phyloP scores from a whole-genome alignment of 2,329 filamentous ascomycete genomes.

The Curvularia lunata region DNA sequence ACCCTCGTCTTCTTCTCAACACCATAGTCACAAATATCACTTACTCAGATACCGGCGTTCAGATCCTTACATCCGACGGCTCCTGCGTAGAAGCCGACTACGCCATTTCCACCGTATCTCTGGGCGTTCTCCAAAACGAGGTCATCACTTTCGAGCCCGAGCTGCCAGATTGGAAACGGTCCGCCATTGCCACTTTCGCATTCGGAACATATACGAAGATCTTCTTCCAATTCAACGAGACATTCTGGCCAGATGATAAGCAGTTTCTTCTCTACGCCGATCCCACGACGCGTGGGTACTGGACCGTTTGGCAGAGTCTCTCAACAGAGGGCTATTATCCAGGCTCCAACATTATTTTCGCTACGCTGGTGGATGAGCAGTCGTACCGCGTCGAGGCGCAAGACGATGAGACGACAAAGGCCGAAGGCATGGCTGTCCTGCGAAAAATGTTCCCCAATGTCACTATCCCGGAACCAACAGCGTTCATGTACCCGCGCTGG shows the following conservation, averaged over 20 bases:
- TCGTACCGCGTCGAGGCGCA: slow-evolving; percentile 66
- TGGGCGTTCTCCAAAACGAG: slow-evolving; percentile 71
- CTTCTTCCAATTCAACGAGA: slow-evolving; percentile 71
- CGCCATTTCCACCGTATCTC: slow-evolving; percentile 70
- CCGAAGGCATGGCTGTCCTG: slow-evolving; percentile 64
- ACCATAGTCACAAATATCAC: slow-evolving; percentile 63
- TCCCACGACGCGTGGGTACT: slow-evolving; percentile 58
- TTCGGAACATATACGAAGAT: slow-evolving; percentile 79
- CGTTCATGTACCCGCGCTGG: slow-evolving; percentile 68
- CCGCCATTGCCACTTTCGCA: slow-evolving; percentile 67
- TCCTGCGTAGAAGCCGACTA: slow-evolving; percentile 65
- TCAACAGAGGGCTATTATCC: slow-evolving; percentile 63
- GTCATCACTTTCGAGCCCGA: slow-evolving; percentile 63
- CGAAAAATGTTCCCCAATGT: slow-evolving; percentile 66
- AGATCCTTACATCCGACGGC: slow-evolving; percentile 60
- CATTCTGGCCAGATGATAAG: slow-evolving; percentile 67
- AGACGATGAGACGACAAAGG: slow-evolving; percentile 62
- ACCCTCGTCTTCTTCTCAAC: slow-evolving; percentile 64
- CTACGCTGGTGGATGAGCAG: slow-evolving; percentile 64
- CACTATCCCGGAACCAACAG: slow-evolving; percentile 64
- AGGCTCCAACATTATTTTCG: slow-evolving; percentile 70
- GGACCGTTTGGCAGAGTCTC: slow-evolving; percentile 70
- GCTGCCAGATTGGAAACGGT: slow-evolving; percentile 69
- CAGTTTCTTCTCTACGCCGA: slow-evolving; percentile 63
- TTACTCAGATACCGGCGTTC: slow-evolving; percentile 61